A percentile compares a stretch with the other conserved stretches of the same genome.
Conservation (phyloP, 768 basidiomycete species). For the Phlegmacium glaucopus region DNA sequence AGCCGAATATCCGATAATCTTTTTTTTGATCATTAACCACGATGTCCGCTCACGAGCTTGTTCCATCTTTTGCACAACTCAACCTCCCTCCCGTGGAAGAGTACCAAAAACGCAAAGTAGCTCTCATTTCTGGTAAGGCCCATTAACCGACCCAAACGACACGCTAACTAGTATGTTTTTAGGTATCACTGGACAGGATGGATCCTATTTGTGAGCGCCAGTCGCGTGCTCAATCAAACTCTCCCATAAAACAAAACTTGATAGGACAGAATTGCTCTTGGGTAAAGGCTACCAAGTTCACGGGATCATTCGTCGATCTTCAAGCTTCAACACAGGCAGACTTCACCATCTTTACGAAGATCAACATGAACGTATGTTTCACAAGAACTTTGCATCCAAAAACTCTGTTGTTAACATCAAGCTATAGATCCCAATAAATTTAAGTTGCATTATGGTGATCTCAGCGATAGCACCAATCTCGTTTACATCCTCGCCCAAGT, state of each 20-base stretch:
- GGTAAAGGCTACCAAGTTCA: constrained; percentile 91
- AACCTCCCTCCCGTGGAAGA: constrained; percentile 72
- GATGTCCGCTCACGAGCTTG: constrained; percentile 42
- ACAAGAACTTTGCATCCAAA: not conserved
- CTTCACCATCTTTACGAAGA: constrained; percentile 92
- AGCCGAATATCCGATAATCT: not conserved
- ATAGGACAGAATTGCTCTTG: constrained; percentile 78
- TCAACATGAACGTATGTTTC: constrained; percentile 78
- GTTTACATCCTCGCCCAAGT: constrained; percentile 96
- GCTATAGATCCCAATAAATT: constrained; percentile 65
- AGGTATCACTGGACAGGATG: constrained; percentile 97
- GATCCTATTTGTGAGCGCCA: constrained; percentile 82
- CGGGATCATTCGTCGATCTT: constrained; percentile 94
- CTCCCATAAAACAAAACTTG: not conserved
- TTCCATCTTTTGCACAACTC: constrained; percentile 47
- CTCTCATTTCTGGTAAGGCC: constrained; percentile 77
- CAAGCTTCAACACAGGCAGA: constrained; percentile 96
- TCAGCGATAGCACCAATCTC: constrained; percentile 95
- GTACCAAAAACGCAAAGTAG: constrained; percentile 89
- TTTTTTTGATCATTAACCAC: constrained; percentile 19
- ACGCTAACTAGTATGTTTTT: not conserved
- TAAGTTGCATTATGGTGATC: constrained; percentile 87
- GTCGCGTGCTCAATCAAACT: not conserved
- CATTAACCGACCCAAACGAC: constrained; percentile 4
- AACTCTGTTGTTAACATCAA: not conserved